Conservation (phyloP, 1,139 yeast genomes). For the Taiozyma sp. region DNA sequence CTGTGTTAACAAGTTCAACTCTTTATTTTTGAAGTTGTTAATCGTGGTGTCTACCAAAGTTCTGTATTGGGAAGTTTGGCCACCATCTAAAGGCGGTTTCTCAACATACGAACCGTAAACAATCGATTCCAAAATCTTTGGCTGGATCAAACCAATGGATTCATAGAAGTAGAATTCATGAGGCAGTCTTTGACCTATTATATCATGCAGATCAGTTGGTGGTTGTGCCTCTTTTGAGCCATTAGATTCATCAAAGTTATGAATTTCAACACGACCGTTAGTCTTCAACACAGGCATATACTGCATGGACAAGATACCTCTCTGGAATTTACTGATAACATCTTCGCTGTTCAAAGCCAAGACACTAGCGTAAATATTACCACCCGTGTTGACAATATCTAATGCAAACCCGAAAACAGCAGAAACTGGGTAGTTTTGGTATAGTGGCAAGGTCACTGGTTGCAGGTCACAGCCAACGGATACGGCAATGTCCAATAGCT, state of each 20-base stretch:
- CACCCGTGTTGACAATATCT: constrained; percentile 39
- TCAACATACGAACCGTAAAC: constrained; percentile 60
- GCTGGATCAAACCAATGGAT: constrained; percentile 68
- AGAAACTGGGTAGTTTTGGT: constrained; percentile 28
- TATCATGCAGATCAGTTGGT: constrained; percentile 79
- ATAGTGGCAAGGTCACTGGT: constrained; percentile 56
- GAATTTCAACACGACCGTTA: constrained; percentile 65
- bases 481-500: constrained; percentile 67
- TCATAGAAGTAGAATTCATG: constrained; percentile 81
- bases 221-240: constrained; percentile 33
- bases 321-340: constrained; percentile 38
- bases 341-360: constrained; percentile 23
- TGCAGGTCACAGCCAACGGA: constrained; percentile 78
- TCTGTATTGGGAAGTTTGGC: constrained; percentile 52
- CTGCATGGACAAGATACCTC: constrained; percentile 46
- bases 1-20: constrained; percentile 64
- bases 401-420: constrained; percentile 34
- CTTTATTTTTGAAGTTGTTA: constrained; percentile 47
- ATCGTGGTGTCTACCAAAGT: constrained; percentile 44
- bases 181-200: constrained; percentile 82
- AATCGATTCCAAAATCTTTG: constrained; percentile 62
- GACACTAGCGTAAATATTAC: constrained; percentile 38
- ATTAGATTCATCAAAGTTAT: constrained; percentile 25
- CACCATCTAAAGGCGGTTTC: constrained; percentile 68
- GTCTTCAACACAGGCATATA: constrained; percentile 66